Percentiles rank a stretch among this genome's conserved stretches.
Evolutionary conservation across 176 grass and related monocot species (phyloP).

Genomic region (Puya raimondii): DNA sequence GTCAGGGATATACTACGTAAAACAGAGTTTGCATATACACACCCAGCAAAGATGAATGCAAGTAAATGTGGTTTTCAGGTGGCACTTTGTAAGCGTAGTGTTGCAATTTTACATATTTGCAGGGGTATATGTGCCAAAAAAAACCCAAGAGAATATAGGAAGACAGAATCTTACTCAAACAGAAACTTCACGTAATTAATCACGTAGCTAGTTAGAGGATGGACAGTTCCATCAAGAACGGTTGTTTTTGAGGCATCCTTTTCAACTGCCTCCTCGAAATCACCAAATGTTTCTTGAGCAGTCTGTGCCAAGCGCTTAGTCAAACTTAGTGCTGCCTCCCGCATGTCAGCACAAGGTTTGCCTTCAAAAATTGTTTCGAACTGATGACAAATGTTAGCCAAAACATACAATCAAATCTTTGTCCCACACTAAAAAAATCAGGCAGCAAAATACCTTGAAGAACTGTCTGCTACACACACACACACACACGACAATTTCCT

Average conservation of each 20-base stretch:
- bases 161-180: constrained; percentile 60
- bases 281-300: constrained; percentile 77
- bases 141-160: constrained; percentile 1
- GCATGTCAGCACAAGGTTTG: constrained; percentile 65
- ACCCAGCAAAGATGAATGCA: too few species aligned
- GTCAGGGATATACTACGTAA: too few species aligned
- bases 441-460: too few species aligned
- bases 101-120: too few species aligned
- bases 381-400: constrained; percentile 28
- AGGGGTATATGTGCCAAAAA: neutral
- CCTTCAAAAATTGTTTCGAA: constrained; percentile 80
- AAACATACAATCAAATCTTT: constrained; percentile 19
- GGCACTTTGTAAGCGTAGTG: too few species aligned
- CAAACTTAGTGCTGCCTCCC: constrained; percentile 50
- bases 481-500: too few species aligned
- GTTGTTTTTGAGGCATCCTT: constrained; percentile 94
- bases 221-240: constrained; percentile 91
- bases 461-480: too few species aligned
- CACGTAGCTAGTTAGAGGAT: constrained; percentile 95
- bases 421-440: constrained; percentile 1
- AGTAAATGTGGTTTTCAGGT: too few species aligned
- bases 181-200: constrained; percentile 98
- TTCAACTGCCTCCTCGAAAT: constrained; percentile 90
- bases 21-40: too few species aligned
- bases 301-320: constrained; percentile 79